Conservation (phyloP, 495 filamentous ascomycete genomes). For the Bryoglossum gracile region DNA sequence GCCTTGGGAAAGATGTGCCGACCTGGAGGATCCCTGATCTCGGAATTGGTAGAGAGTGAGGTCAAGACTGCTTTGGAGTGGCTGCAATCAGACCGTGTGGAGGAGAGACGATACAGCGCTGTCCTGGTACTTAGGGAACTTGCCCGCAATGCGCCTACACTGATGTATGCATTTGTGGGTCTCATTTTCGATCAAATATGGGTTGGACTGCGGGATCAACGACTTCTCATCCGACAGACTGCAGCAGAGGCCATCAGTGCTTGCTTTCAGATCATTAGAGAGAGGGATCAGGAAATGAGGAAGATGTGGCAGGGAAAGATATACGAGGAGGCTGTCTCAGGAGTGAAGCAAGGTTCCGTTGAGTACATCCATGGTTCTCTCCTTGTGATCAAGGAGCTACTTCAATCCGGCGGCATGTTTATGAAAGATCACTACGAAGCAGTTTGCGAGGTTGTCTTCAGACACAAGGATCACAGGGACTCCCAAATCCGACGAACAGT, state of each 20-base stretch:
- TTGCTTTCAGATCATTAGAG: conserved; percentile 87
- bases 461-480: conserved; percentile 87
- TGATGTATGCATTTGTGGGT: conserved; percentile 85
- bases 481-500: conserved; percentile 79
- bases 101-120: conserved; percentile 84
- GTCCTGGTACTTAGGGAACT: conserved; percentile 86
- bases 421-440: conserved; percentile 87
- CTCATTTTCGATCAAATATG: conserved; percentile 91
- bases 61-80: conserved; percentile 91
- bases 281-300: conserved; percentile 78
- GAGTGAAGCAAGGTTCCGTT: conserved; percentile 68
- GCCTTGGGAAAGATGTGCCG: conserved; percentile 83
- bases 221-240: conserved; percentile 84
- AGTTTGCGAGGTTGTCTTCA: conserved; percentile 83
- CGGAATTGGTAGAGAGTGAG: conserved; percentile 93
- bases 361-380: conserved; percentile 90
- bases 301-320: conserved; percentile 82
- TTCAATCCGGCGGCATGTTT: conserved; percentile 94
- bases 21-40: conserved; percentile 89
- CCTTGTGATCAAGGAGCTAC: conserved; percentile 80
- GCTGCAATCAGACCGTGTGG: conserved; percentile 90
- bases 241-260: conserved; percentile 84
- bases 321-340: conserved; percentile 70
- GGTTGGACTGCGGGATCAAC: conserved; percentile 83
- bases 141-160: conserved; percentile 80